Base-by-base conservation (phyloP, 495 filamentous ascomycete genomes). In the Parmelia sp. region DNA sequence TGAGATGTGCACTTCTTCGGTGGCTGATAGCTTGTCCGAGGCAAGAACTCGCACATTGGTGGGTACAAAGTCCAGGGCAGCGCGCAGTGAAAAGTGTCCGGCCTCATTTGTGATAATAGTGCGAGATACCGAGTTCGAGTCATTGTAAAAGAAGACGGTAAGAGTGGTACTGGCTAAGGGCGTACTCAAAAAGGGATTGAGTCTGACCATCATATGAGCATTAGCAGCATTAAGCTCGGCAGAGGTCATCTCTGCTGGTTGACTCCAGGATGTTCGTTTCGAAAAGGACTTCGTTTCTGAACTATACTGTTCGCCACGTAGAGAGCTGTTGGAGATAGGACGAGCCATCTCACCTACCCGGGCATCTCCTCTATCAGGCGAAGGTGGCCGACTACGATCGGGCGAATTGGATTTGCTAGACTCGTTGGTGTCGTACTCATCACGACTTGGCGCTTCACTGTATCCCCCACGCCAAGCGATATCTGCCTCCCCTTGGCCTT, bases 61-160 rank as follows among this genome's bases (percentile, higher is more conserved):
- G 0, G 94, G 94, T 6, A 96, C 78, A 72, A 99, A 99, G 25
- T 93, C 86, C 39, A 99, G 76, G 14, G 89, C 80, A 12, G 87
- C 90, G 4, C 91, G 82, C 45, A 90, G 73, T 27, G 70, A 78
- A 69, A 99, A 99, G 73, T 99, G 93, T 0, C 94, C 94, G 5
- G 89, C 83, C 57, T 92, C 86, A 69, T 96, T 86, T 0, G 95
- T 97, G 56, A 77, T 77, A 10, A 95, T 78, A 11, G 88, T 96
- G 31, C 88, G 83, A 17, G 91, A 92, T 67, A 87, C 86, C 25
- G 92, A 94, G 44, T 82, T 75, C 4, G 80, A 71, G 29, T 93
- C 85, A 64, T 96, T 91, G 76, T 91, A 97, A 76, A 97, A 96
- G 77, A 97, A 96, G 1, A 94, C 78, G 3, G 91, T 97, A 33